These are phyloP conservation scores for Cucurbita ficifolia DNA, from an alignment of 306 rosid species.

Conservation along the genomic window DNA sequence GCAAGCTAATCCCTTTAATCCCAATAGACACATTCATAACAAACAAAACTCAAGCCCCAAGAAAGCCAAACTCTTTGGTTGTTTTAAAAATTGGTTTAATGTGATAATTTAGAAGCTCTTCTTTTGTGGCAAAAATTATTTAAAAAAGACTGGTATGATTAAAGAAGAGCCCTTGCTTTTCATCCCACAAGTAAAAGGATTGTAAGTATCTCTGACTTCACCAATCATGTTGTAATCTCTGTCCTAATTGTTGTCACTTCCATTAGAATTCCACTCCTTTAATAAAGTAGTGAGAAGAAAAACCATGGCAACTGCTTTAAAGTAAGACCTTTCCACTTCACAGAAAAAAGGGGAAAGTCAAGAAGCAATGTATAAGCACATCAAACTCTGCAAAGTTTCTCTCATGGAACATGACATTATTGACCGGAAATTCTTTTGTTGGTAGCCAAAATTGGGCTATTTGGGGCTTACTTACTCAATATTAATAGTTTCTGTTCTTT, in stretches of 20 bases:
- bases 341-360: background rate
- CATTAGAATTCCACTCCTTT: background rate
- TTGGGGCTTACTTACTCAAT: background rate
- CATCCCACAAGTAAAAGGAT: background rate
- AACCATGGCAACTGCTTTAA: background rate
- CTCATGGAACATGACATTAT: background rate
- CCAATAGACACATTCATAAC: background rate
- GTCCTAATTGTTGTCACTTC: background rate
- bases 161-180: background rate
- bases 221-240: background rate
- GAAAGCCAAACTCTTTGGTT: background rate
- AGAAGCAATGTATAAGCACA: background rate
- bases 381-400: background rate
- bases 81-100: background rate
- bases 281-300: background rate
- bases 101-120: background rate
- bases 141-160: background rate
- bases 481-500: background rate
- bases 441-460: background rate
- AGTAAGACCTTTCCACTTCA: slow-evolving; percentile 2
- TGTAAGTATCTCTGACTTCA: background rate
- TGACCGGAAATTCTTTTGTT: background rate
- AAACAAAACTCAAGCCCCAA: background rate
- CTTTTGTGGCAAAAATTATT: background rate
- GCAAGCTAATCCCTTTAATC: no score